phyloP scores from a whole-genome alignment of 306 rosid species.

The Vigna nakashimae region DNA sequence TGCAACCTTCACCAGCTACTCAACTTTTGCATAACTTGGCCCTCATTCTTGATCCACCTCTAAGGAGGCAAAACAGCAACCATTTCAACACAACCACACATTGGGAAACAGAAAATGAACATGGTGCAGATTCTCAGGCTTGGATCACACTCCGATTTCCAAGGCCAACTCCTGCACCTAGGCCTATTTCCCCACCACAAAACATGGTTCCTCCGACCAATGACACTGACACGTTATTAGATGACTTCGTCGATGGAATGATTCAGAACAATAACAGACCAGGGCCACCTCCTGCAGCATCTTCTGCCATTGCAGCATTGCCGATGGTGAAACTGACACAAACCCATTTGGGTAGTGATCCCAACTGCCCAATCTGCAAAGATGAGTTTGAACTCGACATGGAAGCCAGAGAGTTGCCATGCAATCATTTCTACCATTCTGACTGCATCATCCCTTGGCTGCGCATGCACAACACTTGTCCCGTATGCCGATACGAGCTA shows the following conservation, averaged over 20 bases:
- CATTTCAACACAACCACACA: conserved; percentile 20
- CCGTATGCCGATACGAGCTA: conserved; percentile 67
- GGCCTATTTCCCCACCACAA: conserved; percentile 30
- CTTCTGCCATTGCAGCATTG: conserved; percentile 49
- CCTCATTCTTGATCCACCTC: conserved; percentile 53
- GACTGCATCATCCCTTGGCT: conserved; percentile 83
- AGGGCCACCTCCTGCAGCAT: conserved; percentile 52
- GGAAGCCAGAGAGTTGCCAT: conserved; percentile 72
- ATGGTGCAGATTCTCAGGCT: conserved; percentile 25
- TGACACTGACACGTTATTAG: not conserved
- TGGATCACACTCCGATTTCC: conserved; percentile 64
- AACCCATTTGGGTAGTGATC: conserved; percentile 50
- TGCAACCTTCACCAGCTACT: conserved; percentile 38
- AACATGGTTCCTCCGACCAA: not conserved
- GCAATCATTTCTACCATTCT: conserved; percentile 79
- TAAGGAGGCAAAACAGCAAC: conserved; percentile 25
- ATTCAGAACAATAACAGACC: conserved; percentile 25
- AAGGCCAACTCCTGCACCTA: conserved; percentile 16
- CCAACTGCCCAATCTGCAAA: conserved; percentile 75
- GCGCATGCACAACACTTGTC: conserved; percentile 70
- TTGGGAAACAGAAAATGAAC: conserved; percentile 44
- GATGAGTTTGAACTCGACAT: conserved; percentile 65
- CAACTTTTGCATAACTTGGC: conserved; percentile 48
- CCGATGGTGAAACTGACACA: conserved; percentile 53
- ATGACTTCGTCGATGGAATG: conserved; percentile 36